Evolutionary conservation across 495 filamentous ascomycete species (phyloP), one percentile per base, ranked within the genome.

Genomic region (Poronia punctata): DNA sequence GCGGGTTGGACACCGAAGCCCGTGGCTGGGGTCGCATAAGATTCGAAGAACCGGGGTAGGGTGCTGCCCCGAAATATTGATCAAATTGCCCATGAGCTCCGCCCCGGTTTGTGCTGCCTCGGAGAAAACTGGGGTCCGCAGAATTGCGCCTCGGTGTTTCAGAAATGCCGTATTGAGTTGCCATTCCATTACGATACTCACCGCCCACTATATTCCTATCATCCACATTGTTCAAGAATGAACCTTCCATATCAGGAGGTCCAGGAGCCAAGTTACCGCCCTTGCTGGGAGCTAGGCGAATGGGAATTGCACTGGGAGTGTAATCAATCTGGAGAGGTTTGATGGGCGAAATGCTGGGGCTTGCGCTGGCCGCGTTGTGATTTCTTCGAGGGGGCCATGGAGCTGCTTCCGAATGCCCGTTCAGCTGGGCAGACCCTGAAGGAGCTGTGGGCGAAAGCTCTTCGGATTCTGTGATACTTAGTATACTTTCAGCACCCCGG

Each of bases 381-480:
- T 32, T 33, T 7, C 29, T 23, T 33, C 38, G 49, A 15, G 39
- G 26, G 20, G 5, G 20, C 55, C 55, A 58, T 5, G 46, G 18
- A 16, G 19, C 37, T 6, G 46, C 23, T 35, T 53, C 49, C 11
- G 46, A 32, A 23, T 38, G 35, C 17, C 37, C 12, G 15, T 55
- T 57, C 19, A 49, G 20, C 24, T 52, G 52, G 10, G 46, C 44
- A 22, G 52, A 48, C 18, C 46, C 41, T 8, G 55, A 45, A 11
- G 41, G 14, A 15, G 52, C 38, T 29, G 40, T 52, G 17, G 57
- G 44, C n/a, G 63, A 65, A 5, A 45, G 39, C 18, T 68, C 60
- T 16, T 60, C 65, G 6, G 59, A 52, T 27, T 60, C 65, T 66
- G 35, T 15, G 34, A 35, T 7, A 16, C 22, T 65, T 38, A 65